phyloP scores from a whole-genome alignment of 257 asterid species.

The Voacanga thouarsii region DNA sequence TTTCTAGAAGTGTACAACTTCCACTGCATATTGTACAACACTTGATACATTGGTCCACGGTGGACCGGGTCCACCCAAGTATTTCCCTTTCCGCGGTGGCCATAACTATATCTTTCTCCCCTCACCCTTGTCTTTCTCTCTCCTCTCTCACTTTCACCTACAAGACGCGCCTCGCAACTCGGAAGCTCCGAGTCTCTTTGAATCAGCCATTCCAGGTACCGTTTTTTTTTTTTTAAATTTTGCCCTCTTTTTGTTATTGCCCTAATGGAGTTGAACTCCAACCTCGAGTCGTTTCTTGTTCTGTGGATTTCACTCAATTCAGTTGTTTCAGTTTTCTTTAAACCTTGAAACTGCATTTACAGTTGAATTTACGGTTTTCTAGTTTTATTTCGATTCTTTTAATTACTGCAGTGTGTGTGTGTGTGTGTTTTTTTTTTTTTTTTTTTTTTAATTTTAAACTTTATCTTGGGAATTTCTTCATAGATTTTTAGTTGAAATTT shows the following conservation, averaged over 20 bases:
- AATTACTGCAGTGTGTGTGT: background rate
- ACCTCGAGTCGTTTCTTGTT: background rate
- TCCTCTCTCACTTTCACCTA: background rate
- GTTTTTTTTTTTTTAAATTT: background rate
- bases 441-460: background rate
- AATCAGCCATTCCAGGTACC: background rate
- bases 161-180: background rate
- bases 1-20: no score
- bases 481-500: background rate
- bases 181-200: background rate
- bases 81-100: no score
- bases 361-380: background rate
- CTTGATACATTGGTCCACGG: no score
- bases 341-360: background rate
- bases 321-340: background rate
- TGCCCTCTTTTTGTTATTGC: background rate
- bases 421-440: background rate
- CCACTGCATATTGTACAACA: no score
- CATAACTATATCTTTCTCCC: background rate
- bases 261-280: background rate
- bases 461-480: conserved; percentile 1
- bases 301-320: background rate
- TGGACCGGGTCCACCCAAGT: no score
- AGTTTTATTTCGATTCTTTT: background rate
- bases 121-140: background rate